Evolutionary conservation across 2,329 filamentous ascomycete genomes (phyloP).

Genomic region (Ophiobolus disseminans): DNA sequence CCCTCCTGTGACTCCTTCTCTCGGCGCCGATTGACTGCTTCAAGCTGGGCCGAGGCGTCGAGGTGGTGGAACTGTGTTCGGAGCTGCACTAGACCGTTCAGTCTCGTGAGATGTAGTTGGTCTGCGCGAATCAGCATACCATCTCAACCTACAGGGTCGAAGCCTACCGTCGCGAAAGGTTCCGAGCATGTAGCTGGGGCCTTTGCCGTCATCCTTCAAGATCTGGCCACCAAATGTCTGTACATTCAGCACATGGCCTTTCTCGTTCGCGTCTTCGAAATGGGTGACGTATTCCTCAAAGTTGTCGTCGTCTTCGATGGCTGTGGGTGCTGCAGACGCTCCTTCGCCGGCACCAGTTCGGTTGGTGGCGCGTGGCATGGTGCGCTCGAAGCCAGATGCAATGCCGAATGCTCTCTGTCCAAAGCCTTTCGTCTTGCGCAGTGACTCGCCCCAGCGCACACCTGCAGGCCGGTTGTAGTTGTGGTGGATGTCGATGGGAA

Average conservation of each 20-base stretch:
- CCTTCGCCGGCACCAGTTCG: slow-evolving; percentile 34
- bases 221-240: slow-evolving; percentile 89
- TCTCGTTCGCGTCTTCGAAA: slow-evolving; percentile 70
- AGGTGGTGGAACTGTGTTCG: slow-evolving; percentile 92
- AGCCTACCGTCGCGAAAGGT: slow-evolving; percentile 81
- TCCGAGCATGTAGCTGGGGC: slow-evolving; percentile 84
- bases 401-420: slow-evolving; percentile 54
- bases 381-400: slow-evolving; percentile 54
- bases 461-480: slow-evolving; percentile 88
- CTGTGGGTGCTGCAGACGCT: slow-evolving; percentile 25
- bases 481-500: slow-evolving; percentile 73
- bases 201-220: slow-evolving; percentile 70
- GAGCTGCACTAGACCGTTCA: slow-evolving; percentile 84
- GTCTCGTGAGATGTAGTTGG: slow-evolving; percentile 84
- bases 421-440: slow-evolving; percentile 62
- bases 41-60: slow-evolving; percentile 80
- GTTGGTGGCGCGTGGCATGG: slow-evolving; percentile 38
- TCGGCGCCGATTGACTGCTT: slow-evolving; percentile 57
- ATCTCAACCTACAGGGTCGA: slow-evolving; percentile 16
- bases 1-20: slow-evolving; percentile 56
- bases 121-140: slow-evolving; percentile 56
- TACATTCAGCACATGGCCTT: slow-evolving; percentile 75
- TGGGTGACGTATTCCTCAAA: slow-evolving; percentile 61
- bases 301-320: slow-evolving; percentile 69
- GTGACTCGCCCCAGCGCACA: slow-evolving; percentile 78